Evolutionary conservation across 371 early-diverging fungal species (phyloP).

Genomic region (Thermomucor indicae-seudaticae): DNA sequence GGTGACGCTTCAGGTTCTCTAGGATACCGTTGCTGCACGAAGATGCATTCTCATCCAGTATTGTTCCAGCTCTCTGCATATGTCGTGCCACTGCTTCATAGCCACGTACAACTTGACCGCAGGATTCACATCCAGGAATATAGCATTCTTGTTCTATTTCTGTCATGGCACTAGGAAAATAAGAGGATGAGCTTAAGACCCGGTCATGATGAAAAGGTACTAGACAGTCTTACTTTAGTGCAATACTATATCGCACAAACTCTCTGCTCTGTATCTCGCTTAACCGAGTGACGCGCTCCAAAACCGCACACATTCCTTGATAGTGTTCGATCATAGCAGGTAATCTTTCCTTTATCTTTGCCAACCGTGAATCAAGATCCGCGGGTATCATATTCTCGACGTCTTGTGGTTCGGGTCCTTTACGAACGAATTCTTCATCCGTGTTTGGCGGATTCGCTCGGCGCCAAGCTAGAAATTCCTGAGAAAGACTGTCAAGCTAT

Average conservation of each 20-base stretch:
- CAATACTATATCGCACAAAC: constrained; percentile 40
- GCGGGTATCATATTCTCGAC: constrained; percentile 28
- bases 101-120: constrained; percentile 44
- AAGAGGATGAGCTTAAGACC: neutral
- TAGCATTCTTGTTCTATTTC: constrained; percentile 49
- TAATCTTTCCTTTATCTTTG: constrained; percentile 18
- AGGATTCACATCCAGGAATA: constrained; percentile 42
- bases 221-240: constrained; percentile 38
- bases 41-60: constrained; percentile 41
- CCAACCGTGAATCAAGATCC: constrained; percentile 34
- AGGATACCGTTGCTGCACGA: constrained; percentile 41
- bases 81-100: constrained; percentile 43
- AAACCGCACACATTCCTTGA: constrained; percentile 42
- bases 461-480: constrained; percentile 31
- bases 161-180: constrained; percentile 35
- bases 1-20: constrained; percentile 56
- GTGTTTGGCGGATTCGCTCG: constrained; percentile 15
- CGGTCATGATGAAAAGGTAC: neutral
- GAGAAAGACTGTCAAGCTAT: neutral
- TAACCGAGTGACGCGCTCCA: constrained; percentile 53
- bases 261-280: constrained; percentile 51
- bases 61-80: constrained; percentile 31
- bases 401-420: constrained; percentile 3
- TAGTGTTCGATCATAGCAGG: constrained; percentile 49
- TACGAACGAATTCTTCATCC: constrained; percentile 36